These are phyloP conservation scores for Phyllosticta ampelicida DNA, from an alignment of 2,329 filamentous ascomycete species.

Conservation along the genomic window DNA sequence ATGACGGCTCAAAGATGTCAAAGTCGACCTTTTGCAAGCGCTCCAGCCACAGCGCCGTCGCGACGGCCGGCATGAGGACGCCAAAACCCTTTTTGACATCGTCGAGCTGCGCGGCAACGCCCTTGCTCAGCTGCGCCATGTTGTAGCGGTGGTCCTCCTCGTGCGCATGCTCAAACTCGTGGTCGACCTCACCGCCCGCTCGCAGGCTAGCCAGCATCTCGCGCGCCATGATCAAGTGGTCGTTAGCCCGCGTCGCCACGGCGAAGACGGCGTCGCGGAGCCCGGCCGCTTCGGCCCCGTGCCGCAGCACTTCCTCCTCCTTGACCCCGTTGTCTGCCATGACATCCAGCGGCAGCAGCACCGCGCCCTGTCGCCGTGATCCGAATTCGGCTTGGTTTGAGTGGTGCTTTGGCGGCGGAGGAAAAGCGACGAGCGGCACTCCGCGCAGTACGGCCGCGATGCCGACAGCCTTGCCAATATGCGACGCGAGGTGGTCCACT, in stretches of 20 bases:
- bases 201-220: slow-evolving; percentile 80
- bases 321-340: slow-evolving; percentile 73
- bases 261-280: slow-evolving; percentile 83
- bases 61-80: slow-evolving; percentile 68
- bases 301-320: slow-evolving; percentile 81
- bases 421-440: slow-evolving; percentile 76
- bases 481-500: slow-evolving; percentile 84
- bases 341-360: slow-evolving; percentile 77
- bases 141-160: slow-evolving; percentile 57
- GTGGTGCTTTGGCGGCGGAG: slow-evolving; percentile 46
- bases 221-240: slow-evolving; percentile 86
- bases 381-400: slow-evolving; percentile 26
- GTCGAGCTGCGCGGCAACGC: slow-evolving; percentile 28
- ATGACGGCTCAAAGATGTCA: slow-evolving; percentile 58
- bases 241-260: slow-evolving; percentile 86
- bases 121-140: slow-evolving; percentile 24
- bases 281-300: slow-evolving; percentile 66
- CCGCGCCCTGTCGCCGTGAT: slow-evolving; percentile 45
- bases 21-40: slow-evolving; percentile 73
- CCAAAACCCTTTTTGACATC: slow-evolving; percentile 62
- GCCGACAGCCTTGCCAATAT: slow-evolving; percentile 88
- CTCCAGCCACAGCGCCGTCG: slow-evolving; percentile 68
- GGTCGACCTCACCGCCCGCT: slow-evolving; percentile 62
- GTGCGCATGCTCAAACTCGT: slow-evolving; percentile 79
- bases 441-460: slow-evolving; percentile 81